These are phyloP conservation scores for Penicillium parvum DNA, from an alignment of 495 filamentous ascomycete genomes.

Conservation along the genomic window DNA sequence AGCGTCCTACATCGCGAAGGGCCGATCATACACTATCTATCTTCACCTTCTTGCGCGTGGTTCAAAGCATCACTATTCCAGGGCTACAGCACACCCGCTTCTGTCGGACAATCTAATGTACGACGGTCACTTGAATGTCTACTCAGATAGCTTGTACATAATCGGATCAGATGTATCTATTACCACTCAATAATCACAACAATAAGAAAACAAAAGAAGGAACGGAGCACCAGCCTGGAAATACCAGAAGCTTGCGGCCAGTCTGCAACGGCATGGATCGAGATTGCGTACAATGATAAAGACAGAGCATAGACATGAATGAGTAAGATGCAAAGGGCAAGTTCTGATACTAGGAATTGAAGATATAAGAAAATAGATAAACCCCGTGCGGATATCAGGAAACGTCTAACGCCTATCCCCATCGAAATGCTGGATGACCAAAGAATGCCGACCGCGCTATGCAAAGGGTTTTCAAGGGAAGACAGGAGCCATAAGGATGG, in stretches of 20 bases:
- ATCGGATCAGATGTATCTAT: constrained; percentile 9
- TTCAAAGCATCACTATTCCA: too few species aligned
- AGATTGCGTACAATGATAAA: constrained; percentile 7
- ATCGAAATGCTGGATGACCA: constrained; percentile 38
- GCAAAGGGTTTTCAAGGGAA: constrained; percentile 33
- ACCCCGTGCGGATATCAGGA: constrained; percentile 9
- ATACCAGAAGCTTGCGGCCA: constrained; percentile 9
- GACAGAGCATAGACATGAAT: neutral
- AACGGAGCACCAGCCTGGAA: neutral
- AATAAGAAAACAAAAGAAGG: neutral
- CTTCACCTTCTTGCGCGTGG: too few species aligned
- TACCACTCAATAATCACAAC: constrained; percentile 1
- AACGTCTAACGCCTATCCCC: constrained; percentile 32
- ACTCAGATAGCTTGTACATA: neutral
- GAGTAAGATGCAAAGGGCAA: constrained; percentile 6
- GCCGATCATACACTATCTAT: too few species aligned
- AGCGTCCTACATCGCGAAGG: too few species aligned
- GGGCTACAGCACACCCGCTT: too few species aligned
- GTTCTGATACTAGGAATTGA: constrained; percentile 2
- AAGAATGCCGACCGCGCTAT: constrained; percentile 45
- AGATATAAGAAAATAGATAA: constrained; percentile 9
- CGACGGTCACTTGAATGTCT: too few species aligned
- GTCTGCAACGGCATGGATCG: neutral
- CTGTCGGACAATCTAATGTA: too few species aligned
- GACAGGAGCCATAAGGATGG: constrained; percentile 25